A percentile compares a stretch with the other conserved stretches of the same genome.
Conservation (phyloP, 352 stramenopile species). For the Sclerospora graminicola region DNA sequence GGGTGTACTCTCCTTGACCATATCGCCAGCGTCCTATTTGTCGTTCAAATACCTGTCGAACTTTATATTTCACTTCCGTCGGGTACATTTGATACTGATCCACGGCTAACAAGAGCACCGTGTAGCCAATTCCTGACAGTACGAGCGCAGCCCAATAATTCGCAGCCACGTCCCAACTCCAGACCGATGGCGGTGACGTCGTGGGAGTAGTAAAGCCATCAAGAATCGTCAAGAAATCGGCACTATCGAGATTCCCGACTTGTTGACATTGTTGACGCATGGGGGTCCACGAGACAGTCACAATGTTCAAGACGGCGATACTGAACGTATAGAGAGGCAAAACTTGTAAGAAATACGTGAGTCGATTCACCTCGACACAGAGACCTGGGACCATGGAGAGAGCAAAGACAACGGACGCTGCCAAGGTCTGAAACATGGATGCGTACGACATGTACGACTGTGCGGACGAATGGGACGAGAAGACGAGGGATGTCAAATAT, state of each 20-base stretch:
- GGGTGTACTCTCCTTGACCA: no score
- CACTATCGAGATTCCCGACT: constrained; percentile 3
- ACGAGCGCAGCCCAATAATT: constrained; percentile 31
- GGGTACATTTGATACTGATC: constrained; percentile 70
- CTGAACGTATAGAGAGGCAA: constrained; percentile 57
- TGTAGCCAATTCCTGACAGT: constrained; percentile 34
- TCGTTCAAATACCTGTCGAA: constrained; percentile 16
- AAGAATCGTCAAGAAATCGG: constrained; percentile 14
- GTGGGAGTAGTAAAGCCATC: neutral
- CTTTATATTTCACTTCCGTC: constrained; percentile 31
- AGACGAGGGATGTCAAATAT: constrained; percentile 57
- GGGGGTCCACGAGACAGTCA: constrained; percentile 32
- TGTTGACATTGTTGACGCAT: constrained; percentile 30
- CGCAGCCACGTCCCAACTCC: constrained; percentile 45
- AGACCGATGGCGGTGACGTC: constrained; percentile 24
- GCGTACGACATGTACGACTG: constrained; percentile 73
- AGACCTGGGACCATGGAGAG: constrained; percentile 40
- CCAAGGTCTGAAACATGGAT: constrained; percentile 62
- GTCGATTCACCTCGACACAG: constrained; percentile 33
- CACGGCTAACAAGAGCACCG: constrained; percentile 36
- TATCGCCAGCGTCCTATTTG: no score
- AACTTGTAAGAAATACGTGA: constrained; percentile 37
- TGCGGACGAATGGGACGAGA: constrained; percentile 64
- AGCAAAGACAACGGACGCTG: constrained; percentile 27
- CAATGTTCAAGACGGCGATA: constrained; percentile 36